Evolutionary conservation across 1,284 basidiomycete species (phyloP), one percentile per base, ranked within the genome.

Genomic region (Trichosporon sp.): DNA sequence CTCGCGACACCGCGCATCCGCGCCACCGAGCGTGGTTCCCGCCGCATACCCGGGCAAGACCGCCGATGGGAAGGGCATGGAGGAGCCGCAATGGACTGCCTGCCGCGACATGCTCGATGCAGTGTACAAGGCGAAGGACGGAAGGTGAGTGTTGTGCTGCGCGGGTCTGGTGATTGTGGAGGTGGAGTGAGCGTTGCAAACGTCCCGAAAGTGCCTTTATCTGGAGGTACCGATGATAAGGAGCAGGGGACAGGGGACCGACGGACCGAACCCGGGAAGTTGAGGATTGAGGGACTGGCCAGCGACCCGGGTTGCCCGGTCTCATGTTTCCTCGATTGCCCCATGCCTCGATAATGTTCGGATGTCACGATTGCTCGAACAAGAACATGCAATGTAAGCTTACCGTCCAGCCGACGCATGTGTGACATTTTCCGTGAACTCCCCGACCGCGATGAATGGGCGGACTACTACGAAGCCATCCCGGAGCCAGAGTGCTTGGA

Each of bases 381-480:
- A 11, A 11, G 15, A 31, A 23, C 27, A 18, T 60, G 5, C 29
- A 18, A 32, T 31, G 56, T 25, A 18, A 13, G 56, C 56, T 60
- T 0, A 60, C 56, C 32, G 56, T n/a, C 35, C 53, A 82, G 80
- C 62, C 78, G 79, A 1, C 64, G 67, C 15, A 70, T 82, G 35
- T 66, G 75, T 13, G 76, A 77, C 25, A 78, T 80, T 53, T 83
- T 83, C 68, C 74, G 74, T 35, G 73, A 76, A 31, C 69, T 82
- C 32, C 82, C 82, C 2, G 80, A 81, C 68, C 70, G 70, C 31
- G 70, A 74, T 13, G 68, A 72, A 47, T 81, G 76, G 65, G 71
- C 76, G 6, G 80, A 82, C 71, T 83, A 83, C 75, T 83, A 80
- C 70, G 70, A 75, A 53, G 75, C 80, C 18, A 83, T 83, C 12